phyloP scores from a whole-genome alignment of 306 rosid genomes.

The Pyrus bretschneideri region DNA sequence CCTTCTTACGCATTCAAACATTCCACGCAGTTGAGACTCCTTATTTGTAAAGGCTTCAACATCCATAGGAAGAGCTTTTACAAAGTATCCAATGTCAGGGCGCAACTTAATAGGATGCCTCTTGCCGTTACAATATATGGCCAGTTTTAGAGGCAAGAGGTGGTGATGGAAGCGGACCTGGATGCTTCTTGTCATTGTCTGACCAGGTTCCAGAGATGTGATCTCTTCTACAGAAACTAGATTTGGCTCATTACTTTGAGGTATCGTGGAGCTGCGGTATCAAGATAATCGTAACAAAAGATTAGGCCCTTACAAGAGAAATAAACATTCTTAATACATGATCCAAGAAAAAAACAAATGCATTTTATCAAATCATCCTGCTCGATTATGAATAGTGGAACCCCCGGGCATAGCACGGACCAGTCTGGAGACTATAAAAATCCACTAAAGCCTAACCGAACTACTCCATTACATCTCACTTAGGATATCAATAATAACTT shows the following conservation, averaged over 20 bases:
- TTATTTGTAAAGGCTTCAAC: constrained; percentile 50
- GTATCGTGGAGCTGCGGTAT: constrained; percentile 46
- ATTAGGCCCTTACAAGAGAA: constrained; percentile 17
- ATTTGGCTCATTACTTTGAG: constrained; percentile 37
- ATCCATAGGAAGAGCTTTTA: constrained; percentile 62
- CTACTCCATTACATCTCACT: too few relatives aligned
- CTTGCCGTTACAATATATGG: constrained; percentile 64
- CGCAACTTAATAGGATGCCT: constrained; percentile 62
- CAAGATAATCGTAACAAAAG: constrained; percentile 17
- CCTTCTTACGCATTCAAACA: constrained; percentile 93
- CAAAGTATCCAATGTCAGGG: constrained; percentile 92
- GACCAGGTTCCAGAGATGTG: constrained; percentile 72
- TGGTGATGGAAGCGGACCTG: constrained; percentile 90
- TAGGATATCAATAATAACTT: too few relatives aligned
- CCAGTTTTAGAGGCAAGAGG: constrained; percentile 79
- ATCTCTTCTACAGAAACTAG: constrained; percentile 62
- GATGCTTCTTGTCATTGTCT: constrained; percentile 42
- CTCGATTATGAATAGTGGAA: not conserved
- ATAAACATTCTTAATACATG: constrained; percentile 2
- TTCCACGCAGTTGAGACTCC: constrained; percentile 83
- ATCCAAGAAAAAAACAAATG: not conserved
- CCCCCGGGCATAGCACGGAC: too few relatives aligned
- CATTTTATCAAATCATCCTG: not conserved
- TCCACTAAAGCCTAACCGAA: not conserved
- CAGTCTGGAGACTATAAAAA: not conserved